phyloP scores from a whole-genome alignment of 176 grass and related monocot genomes.

The Oryza punctata region DNA sequence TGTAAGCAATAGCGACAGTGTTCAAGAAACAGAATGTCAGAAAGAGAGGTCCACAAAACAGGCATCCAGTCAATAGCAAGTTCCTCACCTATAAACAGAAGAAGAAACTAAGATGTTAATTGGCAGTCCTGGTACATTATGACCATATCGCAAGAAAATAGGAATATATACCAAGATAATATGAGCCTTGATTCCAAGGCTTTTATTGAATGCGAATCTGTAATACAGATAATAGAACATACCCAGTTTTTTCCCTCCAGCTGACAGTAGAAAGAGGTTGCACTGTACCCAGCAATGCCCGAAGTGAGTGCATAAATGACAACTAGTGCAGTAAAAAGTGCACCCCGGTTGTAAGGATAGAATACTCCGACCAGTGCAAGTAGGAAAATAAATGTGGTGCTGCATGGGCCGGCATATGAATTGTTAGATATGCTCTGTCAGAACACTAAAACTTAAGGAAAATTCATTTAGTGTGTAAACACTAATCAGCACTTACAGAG shows the following conservation, averaged over 20 bases:
- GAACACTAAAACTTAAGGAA: neutral
- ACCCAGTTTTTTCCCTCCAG: conserved; percentile 95
- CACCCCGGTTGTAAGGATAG: conserved; percentile 97
- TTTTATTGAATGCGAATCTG: neutral
- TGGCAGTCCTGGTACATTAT: neutral
- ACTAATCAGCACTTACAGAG: conserved; percentile 52
- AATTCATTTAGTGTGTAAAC: neutral
- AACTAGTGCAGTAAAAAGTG: conserved; percentile 92
- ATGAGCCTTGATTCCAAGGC: neutral
- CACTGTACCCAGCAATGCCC: conserved; percentile 92
- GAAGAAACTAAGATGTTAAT: neutral
- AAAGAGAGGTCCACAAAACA: conserved; percentile 94
- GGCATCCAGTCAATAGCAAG: conserved; percentile 85
- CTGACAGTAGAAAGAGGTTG: conserved; percentile 91
- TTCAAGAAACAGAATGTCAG: conserved; percentile 98
- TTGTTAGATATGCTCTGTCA: neutral
- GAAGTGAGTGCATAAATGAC: conserved; percentile 98
- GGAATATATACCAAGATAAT: neutral
- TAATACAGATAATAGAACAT: conserved; percentile 27
- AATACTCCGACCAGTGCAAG: conserved; percentile 94
- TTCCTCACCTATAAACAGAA: conserved; percentile 79
- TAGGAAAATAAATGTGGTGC: conserved; percentile 96
- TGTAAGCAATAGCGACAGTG: conserved; percentile 92
- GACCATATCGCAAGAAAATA: neutral
- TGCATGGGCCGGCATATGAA: conserved; percentile 36